These are phyloP conservation scores for Ceratocystis cacaofunesta DNA, from an alignment of 2,329 filamentous ascomycete species.

Conservation along the genomic window DNA sequence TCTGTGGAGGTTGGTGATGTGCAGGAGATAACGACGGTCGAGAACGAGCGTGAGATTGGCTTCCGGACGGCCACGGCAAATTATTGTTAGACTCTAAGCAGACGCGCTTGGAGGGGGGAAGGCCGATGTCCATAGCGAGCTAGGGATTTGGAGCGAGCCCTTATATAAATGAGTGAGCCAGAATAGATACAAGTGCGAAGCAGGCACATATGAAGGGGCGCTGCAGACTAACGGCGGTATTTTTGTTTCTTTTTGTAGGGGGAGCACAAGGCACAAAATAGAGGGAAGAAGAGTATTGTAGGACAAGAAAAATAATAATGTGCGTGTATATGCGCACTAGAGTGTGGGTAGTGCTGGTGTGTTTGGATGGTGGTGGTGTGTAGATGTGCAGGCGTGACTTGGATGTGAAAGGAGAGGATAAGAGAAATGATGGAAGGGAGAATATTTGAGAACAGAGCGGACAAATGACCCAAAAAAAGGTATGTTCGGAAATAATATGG, in stretches of 20 bases:
- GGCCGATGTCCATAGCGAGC: slow-evolving; percentile 11
- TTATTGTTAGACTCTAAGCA: slow-evolving; percentile 3
- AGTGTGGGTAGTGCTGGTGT: not conserved
- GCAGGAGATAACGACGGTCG: slow-evolving; percentile 28
- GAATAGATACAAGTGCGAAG: not conserved
- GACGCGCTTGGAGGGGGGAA: slow-evolving; percentile 6
- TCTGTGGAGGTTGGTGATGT: slow-evolving; percentile 19
- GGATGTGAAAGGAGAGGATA: not conserved
- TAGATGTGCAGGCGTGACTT: not conserved
- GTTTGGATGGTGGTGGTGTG: not conserved
- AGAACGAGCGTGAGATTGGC: slow-evolving; percentile 8
- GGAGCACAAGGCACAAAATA: not conserved
- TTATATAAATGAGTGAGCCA: slow-evolving; percentile 13
- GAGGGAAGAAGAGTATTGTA: not conserved
- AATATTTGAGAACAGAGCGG: not conserved
- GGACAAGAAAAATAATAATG: not conserved
- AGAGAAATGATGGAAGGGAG: not conserved
- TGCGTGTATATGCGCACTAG: not conserved
- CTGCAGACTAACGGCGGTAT: not conserved
- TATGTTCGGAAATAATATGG: too few relatives aligned
- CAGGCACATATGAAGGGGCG: slow-evolving; percentile 3
- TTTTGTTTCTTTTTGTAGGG: not conserved
- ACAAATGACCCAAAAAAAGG: not conserved
- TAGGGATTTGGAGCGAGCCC: slow-evolving; percentile 7
- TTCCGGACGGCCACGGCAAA: slow-evolving; percentile 4